These are phyloP conservation scores for Arctostaphylos glauca DNA, from an alignment of 148 eudicot genomes.

Conservation along the genomic window DNA sequence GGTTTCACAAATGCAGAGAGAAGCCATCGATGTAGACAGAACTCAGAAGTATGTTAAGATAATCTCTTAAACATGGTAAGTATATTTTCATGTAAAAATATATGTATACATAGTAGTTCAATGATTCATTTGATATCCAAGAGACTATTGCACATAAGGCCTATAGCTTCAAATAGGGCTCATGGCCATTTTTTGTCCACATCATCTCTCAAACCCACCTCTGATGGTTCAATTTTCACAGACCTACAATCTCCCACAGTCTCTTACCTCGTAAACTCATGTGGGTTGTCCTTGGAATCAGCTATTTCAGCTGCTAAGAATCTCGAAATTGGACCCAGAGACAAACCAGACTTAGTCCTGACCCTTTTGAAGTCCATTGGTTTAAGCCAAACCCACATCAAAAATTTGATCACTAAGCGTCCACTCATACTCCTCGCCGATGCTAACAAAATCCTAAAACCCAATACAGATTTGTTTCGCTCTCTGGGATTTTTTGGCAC, in stretches of 20 bases:
- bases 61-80: not conserved
- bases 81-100: not conserved
- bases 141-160: not conserved
- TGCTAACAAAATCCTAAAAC: slow-evolving; percentile 7
- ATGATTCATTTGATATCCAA: slow-evolving; percentile 9
- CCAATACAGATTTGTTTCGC: slow-evolving; percentile 11
- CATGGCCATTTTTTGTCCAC: not conserved
- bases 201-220: not conserved
- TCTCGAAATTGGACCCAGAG: slow-evolving; percentile 9
- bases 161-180: not conserved
- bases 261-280: slow-evolving; percentile 14
- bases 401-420: not conserved
- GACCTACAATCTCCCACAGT: slow-evolving; percentile 13
- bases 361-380: slow-evolving; percentile 16
- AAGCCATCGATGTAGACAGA: not conserved
- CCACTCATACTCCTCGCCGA: slow-evolving; percentile 13
- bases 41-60: not conserved
- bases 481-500: slow-evolving; percentile 15
- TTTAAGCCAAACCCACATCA: not conserved
- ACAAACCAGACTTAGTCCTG: slow-evolving; percentile 8
- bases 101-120: not conserved
- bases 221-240: not conserved
- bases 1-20: not conserved
- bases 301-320: slow-evolving; percentile 20
- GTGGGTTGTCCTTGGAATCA: slow-evolving; percentile 21